Base-by-base conservation (phyloP, 192 early-diverging fungal species). In the Backusella westeae region DNA sequence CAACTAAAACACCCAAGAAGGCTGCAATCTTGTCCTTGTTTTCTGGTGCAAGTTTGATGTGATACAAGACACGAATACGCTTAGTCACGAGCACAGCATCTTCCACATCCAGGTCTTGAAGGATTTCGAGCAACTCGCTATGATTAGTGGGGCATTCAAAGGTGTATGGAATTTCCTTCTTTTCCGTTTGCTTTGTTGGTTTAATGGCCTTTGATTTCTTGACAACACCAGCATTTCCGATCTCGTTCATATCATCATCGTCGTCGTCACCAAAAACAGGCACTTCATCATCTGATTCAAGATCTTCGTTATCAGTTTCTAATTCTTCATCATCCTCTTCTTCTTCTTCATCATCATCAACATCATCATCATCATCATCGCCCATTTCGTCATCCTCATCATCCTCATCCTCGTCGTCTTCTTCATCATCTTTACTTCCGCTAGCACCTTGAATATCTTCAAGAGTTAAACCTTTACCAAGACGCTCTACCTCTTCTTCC, bases 11-110 rank as follows among this genome's bases (percentile, higher is more conserved):
- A 4, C 84, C 77, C 53, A 92, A 87, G 69, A 96, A 88, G 42
- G 39, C 78, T 63, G 82, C 15, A 21, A 97, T 85, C 84, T 93
- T 93, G 49, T 85, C 83, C 72, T 91, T 90, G 87, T 99, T 99
- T 76, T 91, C 87, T 6, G 90, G 88, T 7, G 90, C 86, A 68
- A 98, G 88, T 71, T 95, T 93, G 59, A 92, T 90, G 80, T 96
- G 91, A 82, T 96, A 91, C 46, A 96, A 81, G 10, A 92, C 87
- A 38, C 95, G 91, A 77, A 99, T 88, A 17, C 96, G 94, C 68
- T 92, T 85, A 29, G 97, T 80, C 17, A 98, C 90, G 0, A 87
- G 88, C 6, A 90, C 80, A 42, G 93, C 89, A 69, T 96, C 95
- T 39, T 91, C 89, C 0, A 90, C 67, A 0, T 83, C 82, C 39